A percentile compares a stretch with the other conserved stretches of the same genome.
Evolutionary conservation across 2,329 filamentous ascomycete genomes (phyloP).

Genomic region (Hirsutella rhossiliensis): DNA sequence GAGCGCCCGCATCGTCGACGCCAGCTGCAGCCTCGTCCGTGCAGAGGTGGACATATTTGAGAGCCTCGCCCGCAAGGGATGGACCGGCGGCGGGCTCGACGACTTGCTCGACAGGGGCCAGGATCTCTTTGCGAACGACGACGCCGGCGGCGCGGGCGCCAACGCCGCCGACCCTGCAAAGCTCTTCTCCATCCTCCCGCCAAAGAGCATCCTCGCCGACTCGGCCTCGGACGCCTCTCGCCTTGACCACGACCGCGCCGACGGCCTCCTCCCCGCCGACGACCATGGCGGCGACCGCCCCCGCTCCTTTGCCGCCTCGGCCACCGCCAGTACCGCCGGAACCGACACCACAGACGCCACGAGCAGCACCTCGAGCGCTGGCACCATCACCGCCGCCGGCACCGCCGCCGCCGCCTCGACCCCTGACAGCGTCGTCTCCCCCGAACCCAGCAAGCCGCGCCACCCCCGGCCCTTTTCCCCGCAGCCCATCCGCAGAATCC

Average conservation of each 20-base stretch:
- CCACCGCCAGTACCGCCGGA: constrained; percentile 14
- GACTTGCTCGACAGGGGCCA: constrained; percentile 52
- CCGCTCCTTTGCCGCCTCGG: constrained; percentile 40
- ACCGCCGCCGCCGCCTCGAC: constrained; percentile 15
- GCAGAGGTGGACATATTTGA: constrained; percentile 62
- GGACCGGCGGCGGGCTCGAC: constrained; percentile 54
- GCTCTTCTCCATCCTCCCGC: constrained; percentile 53
- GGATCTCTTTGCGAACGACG: constrained; percentile 44
- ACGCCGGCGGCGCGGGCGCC: constrained; percentile 18
- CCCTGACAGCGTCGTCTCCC: constrained; percentile 37
- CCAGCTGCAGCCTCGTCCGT: constrained; percentile 51
- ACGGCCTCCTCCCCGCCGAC: constrained; percentile 40
- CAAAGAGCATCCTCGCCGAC: constrained; percentile 51
- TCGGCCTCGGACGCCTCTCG: constrained; percentile 25
- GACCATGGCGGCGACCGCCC: constrained; percentile 40
- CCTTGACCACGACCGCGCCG: constrained; percentile 30
- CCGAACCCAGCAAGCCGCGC: constrained; percentile 39
- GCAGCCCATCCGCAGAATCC: constrained; percentile 31
- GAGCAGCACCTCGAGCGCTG: neutral
- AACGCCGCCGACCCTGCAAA: constrained; percentile 25
- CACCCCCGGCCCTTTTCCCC: constrained; percentile 49
- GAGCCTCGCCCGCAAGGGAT: constrained; percentile 52
- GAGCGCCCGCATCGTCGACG: constrained; percentile 49
- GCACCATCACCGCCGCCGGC: neutral
- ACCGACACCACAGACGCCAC: constrained; percentile 8